These are phyloP conservation scores for Neurospora sp. DNA, from an alignment of 495 filamentous ascomycete species.

Conservation along the genomic window DNA sequence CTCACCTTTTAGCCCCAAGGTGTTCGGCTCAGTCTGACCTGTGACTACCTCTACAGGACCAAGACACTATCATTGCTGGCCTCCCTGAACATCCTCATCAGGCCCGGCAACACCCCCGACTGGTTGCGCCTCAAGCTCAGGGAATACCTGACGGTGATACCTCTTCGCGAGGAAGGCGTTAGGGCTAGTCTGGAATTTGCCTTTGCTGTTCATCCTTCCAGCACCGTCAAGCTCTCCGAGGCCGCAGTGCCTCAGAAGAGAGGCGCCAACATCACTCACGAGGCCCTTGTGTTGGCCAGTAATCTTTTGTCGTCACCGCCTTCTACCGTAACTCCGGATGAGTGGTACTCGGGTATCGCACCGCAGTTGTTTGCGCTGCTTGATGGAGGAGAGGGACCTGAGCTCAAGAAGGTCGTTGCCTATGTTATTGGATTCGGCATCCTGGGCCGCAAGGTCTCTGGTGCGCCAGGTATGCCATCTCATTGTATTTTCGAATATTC, in stretches of 20 bases:
- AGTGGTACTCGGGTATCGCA: conserved; percentile 54
- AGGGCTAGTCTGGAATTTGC: conserved; percentile 63
- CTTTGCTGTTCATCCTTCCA: conserved; percentile 46
- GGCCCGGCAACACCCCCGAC: conserved; percentile 30
- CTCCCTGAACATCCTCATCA: conserved; percentile 36
- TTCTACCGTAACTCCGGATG: conserved; percentile 40
- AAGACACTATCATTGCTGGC: conserved; percentile 34
- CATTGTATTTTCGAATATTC: background rate
- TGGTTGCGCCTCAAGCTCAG: conserved; percentile 45
- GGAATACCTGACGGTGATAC: conserved; percentile 49
- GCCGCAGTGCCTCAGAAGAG: conserved; percentile 30
- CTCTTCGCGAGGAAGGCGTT: conserved; percentile 57
- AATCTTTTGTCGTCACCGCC: conserved; percentile 55
- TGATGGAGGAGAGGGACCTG: conserved; percentile 52
- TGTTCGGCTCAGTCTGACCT: conserved; percentile 18
- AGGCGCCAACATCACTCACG: conserved; percentile 60
- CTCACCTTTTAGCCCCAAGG: background rate
- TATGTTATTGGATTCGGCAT: conserved; percentile 70
- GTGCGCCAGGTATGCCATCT: conserved; percentile 49
- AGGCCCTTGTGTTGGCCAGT: conserved; percentile 58
- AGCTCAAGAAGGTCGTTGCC: conserved; percentile 55
- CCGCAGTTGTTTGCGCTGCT: conserved; percentile 59
- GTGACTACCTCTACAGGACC: conserved; percentile 21
- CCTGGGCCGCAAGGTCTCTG: conserved; percentile 53
- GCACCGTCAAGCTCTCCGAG: conserved; percentile 28